Evolutionary conservation across 495 filamentous ascomycete genomes (phyloP).

Genomic region (Haplographium delicatum): DNA sequence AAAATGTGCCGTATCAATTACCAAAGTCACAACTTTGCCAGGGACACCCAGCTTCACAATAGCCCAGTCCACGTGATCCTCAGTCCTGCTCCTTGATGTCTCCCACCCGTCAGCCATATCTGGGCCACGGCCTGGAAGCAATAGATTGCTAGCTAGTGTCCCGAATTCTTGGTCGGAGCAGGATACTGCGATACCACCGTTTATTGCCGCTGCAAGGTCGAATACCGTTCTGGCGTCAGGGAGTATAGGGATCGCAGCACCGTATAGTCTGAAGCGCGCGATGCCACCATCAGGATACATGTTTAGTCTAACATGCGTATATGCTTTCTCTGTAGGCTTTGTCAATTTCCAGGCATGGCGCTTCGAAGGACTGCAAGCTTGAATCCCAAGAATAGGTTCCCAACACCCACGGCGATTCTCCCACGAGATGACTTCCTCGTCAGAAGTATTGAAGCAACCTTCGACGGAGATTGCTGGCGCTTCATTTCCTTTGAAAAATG

Average conservation of each 20-base stretch:
- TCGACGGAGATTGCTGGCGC: conserved; percentile 73
- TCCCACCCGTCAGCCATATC: too few species aligned
- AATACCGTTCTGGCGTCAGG: too few species aligned
- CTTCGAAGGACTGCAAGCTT: conserved; percentile 33
- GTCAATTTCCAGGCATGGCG: conserved; percentile 52
- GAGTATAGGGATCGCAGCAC: conserved; percentile 49
- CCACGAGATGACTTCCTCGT: conserved; percentile 50
- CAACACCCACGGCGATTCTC: background rate
- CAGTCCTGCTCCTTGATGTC: too few species aligned
- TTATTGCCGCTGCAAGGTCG: too few species aligned
- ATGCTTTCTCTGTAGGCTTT: conserved; percentile 45
- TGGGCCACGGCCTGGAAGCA: too few species aligned
- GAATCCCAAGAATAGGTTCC: background rate
- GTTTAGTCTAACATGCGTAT: conserved; percentile 72
- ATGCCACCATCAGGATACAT: conserved; percentile 92
- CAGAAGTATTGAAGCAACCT: conserved; percentile 57
- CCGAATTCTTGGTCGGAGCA: too few species aligned
- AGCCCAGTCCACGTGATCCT: too few species aligned
- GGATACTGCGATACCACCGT: too few species aligned
- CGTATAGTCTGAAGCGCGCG: conserved; percentile 68
- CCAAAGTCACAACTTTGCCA: too few species aligned
- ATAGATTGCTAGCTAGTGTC: too few species aligned
- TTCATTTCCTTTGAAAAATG: conserved; percentile 80
- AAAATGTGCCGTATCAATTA: too few species aligned
- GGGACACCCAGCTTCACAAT: too few species aligned